These are phyloP conservation scores for Barnettozyma sucrosica DNA, from an alignment of 805 yeast genomes.

Conservation along the genomic window DNA sequence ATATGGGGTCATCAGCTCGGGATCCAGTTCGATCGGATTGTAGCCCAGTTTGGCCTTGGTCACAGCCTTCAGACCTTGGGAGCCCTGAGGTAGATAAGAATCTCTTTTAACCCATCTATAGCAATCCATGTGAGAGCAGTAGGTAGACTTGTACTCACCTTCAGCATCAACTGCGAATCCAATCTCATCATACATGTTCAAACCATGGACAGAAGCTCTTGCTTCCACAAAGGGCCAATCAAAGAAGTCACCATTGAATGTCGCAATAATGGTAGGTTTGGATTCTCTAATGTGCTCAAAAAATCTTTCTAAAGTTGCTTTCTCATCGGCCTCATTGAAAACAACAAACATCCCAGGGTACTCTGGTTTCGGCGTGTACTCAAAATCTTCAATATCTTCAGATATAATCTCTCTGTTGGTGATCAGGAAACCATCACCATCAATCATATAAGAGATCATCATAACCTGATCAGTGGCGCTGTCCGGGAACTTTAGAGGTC, in stretches of 20 bases:
- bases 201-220: constrained; percentile 75
- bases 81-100: constrained; percentile 95
- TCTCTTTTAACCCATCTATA: constrained; percentile 98
- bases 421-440: constrained; percentile 91
- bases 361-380: constrained; percentile 96
- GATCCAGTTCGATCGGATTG: constrained; percentile 94
- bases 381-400: constrained; percentile 93
- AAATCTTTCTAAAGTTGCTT: constrained; percentile 64
- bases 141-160: constrained; percentile 87
- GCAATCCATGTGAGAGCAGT: constrained; percentile 97
- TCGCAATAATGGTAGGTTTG: constrained; percentile 93
- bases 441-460: constrained; percentile 99
- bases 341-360: constrained; percentile 86
- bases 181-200: constrained; percentile 86
- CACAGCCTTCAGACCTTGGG: constrained; percentile 97
- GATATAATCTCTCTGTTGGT: constrained; percentile 93
- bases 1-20: constrained; percentile 96
- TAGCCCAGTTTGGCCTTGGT: constrained; percentile 94
- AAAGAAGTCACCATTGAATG: constrained; percentile 96
- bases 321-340: constrained; percentile 85
- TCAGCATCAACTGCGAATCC: constrained; percentile 88
- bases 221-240: constrained; percentile 99
- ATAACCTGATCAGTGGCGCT: constrained; percentile 84
- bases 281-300: constrained; percentile 88
- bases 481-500: constrained; percentile 94